phyloP scores from a whole-genome alignment of 2,329 filamentous ascomycete species.

The Monascus ruber region DNA sequence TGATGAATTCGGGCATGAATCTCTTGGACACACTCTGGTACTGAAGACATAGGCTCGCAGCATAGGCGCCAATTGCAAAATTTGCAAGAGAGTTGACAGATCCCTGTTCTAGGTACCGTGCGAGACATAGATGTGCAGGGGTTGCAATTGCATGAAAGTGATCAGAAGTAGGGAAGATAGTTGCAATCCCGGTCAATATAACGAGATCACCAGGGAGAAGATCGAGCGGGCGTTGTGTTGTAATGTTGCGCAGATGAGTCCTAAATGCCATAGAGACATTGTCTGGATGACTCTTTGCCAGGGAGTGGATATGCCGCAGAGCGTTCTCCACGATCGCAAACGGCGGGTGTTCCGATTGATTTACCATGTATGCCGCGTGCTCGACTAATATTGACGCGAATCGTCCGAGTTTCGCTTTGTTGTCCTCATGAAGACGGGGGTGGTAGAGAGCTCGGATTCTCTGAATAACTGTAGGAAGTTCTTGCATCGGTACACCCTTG shows the following conservation, averaged over 20 bases:
- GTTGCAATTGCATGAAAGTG: constrained; percentile 95
- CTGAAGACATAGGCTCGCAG: constrained; percentile 67
- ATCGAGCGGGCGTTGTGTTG: constrained; percentile 41
- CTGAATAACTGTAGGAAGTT: constrained; percentile 70
- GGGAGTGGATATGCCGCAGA: constrained; percentile 81
- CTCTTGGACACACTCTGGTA: constrained; percentile 77
- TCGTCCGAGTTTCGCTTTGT: constrained; percentile 66
- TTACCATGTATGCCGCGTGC: constrained; percentile 49
- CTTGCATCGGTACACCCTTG: constrained; percentile 48
- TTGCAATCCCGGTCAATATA: constrained; percentile 70
- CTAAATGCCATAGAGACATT: constrained; percentile 70
- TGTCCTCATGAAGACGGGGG: constrained; percentile 69
- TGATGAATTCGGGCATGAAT: constrained; percentile 79
- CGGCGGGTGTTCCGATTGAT: constrained; percentile 40
- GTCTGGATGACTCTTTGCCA: constrained; percentile 74
- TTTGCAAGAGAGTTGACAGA: constrained; percentile 55
- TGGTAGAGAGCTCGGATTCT: constrained; percentile 88
- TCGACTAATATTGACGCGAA: constrained; percentile 39
- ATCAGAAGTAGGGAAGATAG: constrained; percentile 87
- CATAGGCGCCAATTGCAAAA: constrained; percentile 61
- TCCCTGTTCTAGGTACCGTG: constrained; percentile 69
- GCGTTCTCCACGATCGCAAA: constrained; percentile 65
- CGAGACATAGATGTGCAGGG: constrained; percentile 75
- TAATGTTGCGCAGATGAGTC: constrained; percentile 50
- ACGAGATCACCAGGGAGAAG: constrained; percentile 60